A percentile compares a stretch with the other conserved stretches of the same genome.
These are phyloP conservation scores for Rhododendron kiyosumense DNA, from an alignment of 148 eudicot genomes.

Conservation along the genomic window DNA sequence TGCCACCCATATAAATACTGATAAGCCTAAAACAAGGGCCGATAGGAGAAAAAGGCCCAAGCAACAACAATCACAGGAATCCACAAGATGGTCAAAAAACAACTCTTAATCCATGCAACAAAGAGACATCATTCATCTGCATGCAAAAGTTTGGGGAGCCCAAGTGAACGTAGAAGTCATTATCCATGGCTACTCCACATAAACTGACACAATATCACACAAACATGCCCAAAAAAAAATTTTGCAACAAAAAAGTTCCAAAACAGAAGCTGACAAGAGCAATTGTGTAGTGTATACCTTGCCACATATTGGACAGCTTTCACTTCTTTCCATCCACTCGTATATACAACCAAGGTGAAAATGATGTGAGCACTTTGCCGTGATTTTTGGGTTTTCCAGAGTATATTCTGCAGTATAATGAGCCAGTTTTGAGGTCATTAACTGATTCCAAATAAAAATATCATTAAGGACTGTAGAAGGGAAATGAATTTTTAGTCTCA, in stretches of 20 bases:
- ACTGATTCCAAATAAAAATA: background rate
- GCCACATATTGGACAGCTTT: conserved; percentile 23
- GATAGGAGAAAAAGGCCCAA: background rate
- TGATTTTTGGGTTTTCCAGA: conserved; percentile 23
- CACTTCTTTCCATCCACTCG: conserved; percentile 29
- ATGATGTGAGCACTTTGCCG: conserved; percentile 20
- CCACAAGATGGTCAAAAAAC: background rate
- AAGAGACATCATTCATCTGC: background rate
- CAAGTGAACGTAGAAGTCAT: background rate
- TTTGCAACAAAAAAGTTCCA: background rate
- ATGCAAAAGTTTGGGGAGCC: background rate
- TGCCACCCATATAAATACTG: background rate
- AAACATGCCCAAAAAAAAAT: background rate
- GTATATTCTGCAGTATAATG: conserved; percentile 21
- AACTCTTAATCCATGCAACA: background rate
- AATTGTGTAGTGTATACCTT: conserved; percentile 10
- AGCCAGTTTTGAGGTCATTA: background rate
- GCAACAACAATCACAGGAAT: background rate
- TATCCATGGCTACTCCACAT: background rate
- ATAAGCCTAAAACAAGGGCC: background rate
- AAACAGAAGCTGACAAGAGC: background rate
- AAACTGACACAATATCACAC: background rate
- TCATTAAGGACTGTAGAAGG: too few species aligned
- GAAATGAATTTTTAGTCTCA: background rate
- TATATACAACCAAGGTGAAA: conserved; percentile 28